Conservation (phyloP, 352 stramenopile species). For the Phytophthora sp. region DNA sequence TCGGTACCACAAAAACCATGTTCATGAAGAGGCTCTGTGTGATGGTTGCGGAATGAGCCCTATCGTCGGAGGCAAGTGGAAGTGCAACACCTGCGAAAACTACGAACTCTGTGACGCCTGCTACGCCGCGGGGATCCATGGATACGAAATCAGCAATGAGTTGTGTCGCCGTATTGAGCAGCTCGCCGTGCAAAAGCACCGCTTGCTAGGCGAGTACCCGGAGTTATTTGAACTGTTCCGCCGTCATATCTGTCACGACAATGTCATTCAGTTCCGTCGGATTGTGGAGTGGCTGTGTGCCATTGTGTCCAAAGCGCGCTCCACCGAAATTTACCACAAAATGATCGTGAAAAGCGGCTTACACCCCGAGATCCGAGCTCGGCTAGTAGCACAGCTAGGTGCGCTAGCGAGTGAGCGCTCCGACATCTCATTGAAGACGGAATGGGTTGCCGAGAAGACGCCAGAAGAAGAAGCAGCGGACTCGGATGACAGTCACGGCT, state of each 20-base stretch:
- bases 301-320: constrained; percentile 65
- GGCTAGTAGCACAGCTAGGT: constrained; percentile 64
- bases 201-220: constrained; percentile 54
- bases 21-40: constrained; percentile 83
- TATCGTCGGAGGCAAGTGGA: constrained; percentile 80
- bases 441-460: constrained; percentile 65
- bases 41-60: constrained; percentile 79
- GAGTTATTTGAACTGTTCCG: constrained; percentile 78
- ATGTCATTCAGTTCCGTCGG: constrained; percentile 70
- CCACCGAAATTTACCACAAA: constrained; percentile 57
- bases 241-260: constrained; percentile 71
- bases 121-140: constrained; percentile 72
- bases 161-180: constrained; percentile 75
- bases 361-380: constrained; percentile 76
- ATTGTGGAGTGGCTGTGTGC: constrained; percentile 74
- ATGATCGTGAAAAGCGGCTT: constrained; percentile 78
- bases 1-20: constrained; percentile 65
- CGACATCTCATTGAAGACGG: constrained; percentile 69
- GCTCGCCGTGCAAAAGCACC: constrained; percentile 56
- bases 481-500: constrained; percentile 17
- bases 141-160: constrained; percentile 72
- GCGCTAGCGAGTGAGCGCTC: constrained; percentile 63
- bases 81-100: constrained; percentile 75
- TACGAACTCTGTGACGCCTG: constrained; percentile 74
- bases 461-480: constrained; percentile 40